Evolutionary conservation across 371 early-diverging fungal species (phyloP).

Genomic region (Amoeboaphelidium protococcarum): DNA sequence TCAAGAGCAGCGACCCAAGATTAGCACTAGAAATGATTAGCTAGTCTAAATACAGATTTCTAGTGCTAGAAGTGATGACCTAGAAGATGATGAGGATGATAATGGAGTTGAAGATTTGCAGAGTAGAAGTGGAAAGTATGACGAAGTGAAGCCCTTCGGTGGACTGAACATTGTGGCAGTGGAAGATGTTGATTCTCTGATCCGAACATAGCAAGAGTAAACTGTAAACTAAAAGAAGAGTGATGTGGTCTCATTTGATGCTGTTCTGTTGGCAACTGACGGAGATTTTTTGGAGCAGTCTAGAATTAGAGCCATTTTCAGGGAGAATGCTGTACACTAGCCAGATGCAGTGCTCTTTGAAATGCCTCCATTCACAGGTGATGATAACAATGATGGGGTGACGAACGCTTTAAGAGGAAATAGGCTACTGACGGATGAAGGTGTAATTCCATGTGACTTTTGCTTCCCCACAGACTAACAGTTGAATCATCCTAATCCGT

Average conservation of each 20-base stretch:
- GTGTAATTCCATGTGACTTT: slow-evolving; percentile 13
- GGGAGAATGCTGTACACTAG: slow-evolving; percentile 14
- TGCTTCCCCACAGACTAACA: slow-evolving; percentile 13
- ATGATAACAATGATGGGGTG: slow-evolving; percentile 11
- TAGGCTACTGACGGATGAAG: slow-evolving; percentile 4
- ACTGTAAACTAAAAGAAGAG: not conserved
- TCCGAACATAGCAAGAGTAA: no score
- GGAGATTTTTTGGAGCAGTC: slow-evolving; percentile 23
- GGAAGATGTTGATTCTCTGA: not conserved
- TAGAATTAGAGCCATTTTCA: slow-evolving; percentile 15
- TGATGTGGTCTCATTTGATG: slow-evolving; percentile 9
- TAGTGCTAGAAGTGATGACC: no score
- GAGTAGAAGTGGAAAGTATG: not conserved
- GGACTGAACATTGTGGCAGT: not conserved
- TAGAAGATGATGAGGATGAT: not conserved
- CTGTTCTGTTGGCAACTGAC: slow-evolving; percentile 23
- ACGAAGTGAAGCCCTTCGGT: not conserved
- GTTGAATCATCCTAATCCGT: slow-evolving; percentile 4
- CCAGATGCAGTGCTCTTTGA: slow-evolving; percentile 24
- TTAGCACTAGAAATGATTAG: not conserved
- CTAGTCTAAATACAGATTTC: no score
- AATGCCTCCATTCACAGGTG: slow-evolving; percentile 18
- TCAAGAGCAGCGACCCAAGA: not conserved
- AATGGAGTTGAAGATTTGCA: not conserved
- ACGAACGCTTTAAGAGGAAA: slow-evolving; percentile 5